A percentile compares a stretch with the other conserved stretches of the same genome.
Conservation (phyloP, 164 flowering plant genomes). For the Annona cherimola region DNA sequence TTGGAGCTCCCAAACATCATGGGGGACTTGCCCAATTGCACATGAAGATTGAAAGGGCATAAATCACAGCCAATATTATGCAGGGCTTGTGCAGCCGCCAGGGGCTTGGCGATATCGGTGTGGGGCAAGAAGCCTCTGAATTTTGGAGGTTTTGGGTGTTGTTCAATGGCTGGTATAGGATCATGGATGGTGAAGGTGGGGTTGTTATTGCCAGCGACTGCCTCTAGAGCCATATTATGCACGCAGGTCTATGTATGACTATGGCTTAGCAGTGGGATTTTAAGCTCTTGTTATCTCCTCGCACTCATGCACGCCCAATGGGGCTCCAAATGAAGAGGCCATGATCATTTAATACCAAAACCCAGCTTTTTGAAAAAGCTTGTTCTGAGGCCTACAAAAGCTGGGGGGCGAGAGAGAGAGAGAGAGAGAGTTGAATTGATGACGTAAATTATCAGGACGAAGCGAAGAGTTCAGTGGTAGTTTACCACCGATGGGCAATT, state of each 20-base stretch:
- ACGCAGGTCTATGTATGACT: too few species aligned
- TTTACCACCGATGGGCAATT: background rate
- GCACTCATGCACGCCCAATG: background rate
- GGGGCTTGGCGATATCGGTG: background rate
- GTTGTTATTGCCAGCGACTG: conserved; percentile 53
- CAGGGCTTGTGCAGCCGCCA: background rate
- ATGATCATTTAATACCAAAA: conserved; percentile 12
- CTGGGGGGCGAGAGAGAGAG: background rate
- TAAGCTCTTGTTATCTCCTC: background rate
- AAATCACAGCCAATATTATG: background rate
- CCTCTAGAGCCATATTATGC: conserved; percentile 47
- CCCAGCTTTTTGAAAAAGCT: conserved; percentile 4
- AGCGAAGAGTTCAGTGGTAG: background rate
- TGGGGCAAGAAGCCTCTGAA: conserved; percentile 3
- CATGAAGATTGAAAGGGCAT: background rate
- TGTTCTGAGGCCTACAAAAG: background rate
- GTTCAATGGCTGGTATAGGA: conserved; percentile 31
- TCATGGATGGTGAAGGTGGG: conserved; percentile 52
- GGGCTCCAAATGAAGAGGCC: background rate
- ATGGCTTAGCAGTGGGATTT: background rate
- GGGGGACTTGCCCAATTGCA: conserved; percentile 6
- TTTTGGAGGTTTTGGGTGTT: conserved; percentile 11
- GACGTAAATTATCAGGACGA: background rate
- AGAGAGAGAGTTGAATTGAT: background rate
- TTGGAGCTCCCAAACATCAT: background rate